Percentiles rank a stretch among this genome's conserved stretches.
Evolutionary conservation across 192 early-diverging fungal species (phyloP).

Genomic region (Mortierella alpina): DNA sequence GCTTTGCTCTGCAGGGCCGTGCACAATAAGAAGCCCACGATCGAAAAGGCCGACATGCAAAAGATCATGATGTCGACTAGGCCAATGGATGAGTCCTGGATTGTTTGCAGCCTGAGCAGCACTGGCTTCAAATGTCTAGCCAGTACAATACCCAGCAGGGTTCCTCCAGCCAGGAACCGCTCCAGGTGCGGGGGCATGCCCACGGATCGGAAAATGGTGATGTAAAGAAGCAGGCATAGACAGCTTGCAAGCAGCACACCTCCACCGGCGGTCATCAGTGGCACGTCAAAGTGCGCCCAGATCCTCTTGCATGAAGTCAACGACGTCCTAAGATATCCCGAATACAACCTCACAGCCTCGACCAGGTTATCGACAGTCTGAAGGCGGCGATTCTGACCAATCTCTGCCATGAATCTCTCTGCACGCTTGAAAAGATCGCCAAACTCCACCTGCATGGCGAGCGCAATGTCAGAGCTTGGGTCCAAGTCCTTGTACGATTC

Average conservation of each 20-base stretch:
- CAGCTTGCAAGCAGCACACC: conserved; percentile 62
- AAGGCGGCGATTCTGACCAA: conserved; percentile 19
- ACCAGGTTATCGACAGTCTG: conserved; percentile 31
- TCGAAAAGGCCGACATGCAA: conserved; percentile 47
- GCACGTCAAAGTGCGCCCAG: conserved; percentile 94
- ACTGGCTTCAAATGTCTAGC: conserved; percentile 21
- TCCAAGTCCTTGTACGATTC: conserved; percentile 63
- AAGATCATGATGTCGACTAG: conserved; percentile 55
- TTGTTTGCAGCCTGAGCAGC: conserved; percentile 19
- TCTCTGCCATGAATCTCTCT: conserved; percentile 27
- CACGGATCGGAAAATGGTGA: conserved; percentile 22
- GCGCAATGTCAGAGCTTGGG: conserved; percentile 65
- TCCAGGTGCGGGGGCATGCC: conserved; percentile 28
- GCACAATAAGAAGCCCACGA: conserved; percentile 38
- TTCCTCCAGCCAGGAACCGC: conserved; percentile 28
- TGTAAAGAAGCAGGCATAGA: conserved; percentile 36
- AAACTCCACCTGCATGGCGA: conserved; percentile 50
- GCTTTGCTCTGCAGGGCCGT: conserved; percentile 3
- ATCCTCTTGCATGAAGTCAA: conserved; percentile 80
- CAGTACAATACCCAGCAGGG: conserved; percentile 21
- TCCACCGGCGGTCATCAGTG: conserved; percentile 80
- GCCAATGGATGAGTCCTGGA: conserved; percentile 32
- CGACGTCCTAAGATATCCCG: conserved; percentile 67
- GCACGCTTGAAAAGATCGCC: conserved; percentile 37
- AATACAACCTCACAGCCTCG: conserved; percentile 31